Conservation (phyloP, 768 basidiomycete species). For the Kondoa malvinella region DNA sequence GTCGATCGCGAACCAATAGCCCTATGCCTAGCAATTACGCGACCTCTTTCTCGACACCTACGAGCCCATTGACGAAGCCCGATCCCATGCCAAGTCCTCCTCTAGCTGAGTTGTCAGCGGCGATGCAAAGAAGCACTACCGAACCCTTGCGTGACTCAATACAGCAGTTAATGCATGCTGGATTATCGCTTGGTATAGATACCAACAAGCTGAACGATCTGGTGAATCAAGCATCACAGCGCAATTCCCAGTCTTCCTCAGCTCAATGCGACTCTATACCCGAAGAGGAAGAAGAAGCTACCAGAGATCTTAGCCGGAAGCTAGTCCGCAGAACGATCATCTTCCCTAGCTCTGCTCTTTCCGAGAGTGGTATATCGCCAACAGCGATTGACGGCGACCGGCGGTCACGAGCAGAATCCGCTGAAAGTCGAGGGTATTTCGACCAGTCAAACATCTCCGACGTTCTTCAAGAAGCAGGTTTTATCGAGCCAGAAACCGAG, state of each 20-base stretch:
- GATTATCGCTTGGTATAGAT: conserved; percentile 22
- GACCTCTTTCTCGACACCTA: neutral
- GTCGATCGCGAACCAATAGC: neutral
- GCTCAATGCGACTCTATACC: conserved; percentile 5
- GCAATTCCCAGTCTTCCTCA: conserved; percentile 12
- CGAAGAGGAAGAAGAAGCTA: conserved; percentile 9
- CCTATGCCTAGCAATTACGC: neutral
- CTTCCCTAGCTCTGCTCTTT: neutral
- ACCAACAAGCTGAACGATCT: conserved; percentile 23
- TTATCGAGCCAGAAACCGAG: too few species aligned
- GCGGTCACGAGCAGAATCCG: too few species aligned
- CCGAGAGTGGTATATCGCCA: neutral
- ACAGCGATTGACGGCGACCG: too few species aligned
- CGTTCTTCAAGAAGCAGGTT: too few species aligned
- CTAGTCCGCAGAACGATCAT: neutral
- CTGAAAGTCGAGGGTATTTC: too few species aligned
- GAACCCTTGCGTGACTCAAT: conserved; percentile 17
- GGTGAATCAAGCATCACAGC: conserved; percentile 17
- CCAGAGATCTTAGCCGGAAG: neutral
- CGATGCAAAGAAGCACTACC: too few species aligned
- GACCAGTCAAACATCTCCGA: too few species aligned
- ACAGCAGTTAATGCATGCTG: conserved; percentile 21
- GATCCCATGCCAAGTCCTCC: too few species aligned
- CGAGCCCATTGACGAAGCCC: neutral
- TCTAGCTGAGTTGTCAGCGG: too few species aligned